Percentiles rank a stretch among this genome's conserved stretches.
These are phyloP conservation scores for Colletotrichum sp. DNA, from an alignment of 2,329 filamentous ascomycete species.

Conservation along the genomic window DNA sequence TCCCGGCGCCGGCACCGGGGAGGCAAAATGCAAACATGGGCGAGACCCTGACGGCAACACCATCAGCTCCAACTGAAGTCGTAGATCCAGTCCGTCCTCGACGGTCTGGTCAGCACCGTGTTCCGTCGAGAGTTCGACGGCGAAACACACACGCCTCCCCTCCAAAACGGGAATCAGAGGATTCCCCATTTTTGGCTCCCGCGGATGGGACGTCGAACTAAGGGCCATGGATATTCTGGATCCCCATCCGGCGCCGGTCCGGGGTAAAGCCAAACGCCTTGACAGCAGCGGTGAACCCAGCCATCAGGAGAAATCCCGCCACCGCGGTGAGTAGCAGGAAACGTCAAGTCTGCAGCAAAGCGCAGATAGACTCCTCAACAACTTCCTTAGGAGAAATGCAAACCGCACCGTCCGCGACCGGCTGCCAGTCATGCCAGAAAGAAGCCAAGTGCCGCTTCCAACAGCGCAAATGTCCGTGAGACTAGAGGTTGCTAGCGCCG, in stretches of 20 bases:
- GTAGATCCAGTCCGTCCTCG: not conserved
- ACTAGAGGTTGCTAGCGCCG: not conserved
- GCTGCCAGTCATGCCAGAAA: not conserved
- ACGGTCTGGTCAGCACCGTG: not conserved
- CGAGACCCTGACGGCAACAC: not conserved
- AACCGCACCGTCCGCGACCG: not conserved
- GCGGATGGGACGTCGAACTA: not conserved
- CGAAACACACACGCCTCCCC: slow-evolving; percentile 14
- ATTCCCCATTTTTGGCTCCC: not conserved
- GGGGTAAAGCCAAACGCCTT: slow-evolving; percentile 1
- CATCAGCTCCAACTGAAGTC: not conserved
- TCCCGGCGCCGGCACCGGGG: not conserved
- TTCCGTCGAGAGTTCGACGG: not conserved
- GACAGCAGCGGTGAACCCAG: slow-evolving; percentile 18
- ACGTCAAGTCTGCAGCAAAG: not conserved
- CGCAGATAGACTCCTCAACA: not conserved
- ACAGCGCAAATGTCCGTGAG: not conserved
- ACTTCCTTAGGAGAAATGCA: not conserved
- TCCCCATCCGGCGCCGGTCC: not conserved
- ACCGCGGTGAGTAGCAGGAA: not conserved
- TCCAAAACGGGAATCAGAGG: not conserved
- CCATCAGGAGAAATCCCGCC: not conserved
- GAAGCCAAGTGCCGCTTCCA: not conserved
- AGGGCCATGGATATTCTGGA: not conserved
- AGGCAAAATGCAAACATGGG: not conserved